Evolutionary conservation across 1,284 basidiomycete genomes (phyloP).

Genomic region (Ceratobasidium sp.): DNA sequence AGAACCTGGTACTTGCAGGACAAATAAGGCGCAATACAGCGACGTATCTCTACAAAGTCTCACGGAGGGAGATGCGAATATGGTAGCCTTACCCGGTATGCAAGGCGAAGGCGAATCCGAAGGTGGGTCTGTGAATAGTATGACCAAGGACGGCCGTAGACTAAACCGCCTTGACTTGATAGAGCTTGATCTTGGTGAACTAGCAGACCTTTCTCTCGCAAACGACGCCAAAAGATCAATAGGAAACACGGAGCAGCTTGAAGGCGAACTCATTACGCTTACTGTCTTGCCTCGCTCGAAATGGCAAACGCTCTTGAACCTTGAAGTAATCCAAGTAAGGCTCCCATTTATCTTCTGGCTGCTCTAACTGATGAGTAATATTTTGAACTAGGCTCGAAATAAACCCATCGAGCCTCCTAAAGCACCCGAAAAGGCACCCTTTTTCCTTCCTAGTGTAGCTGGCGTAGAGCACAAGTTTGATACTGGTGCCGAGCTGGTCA

Average conservation of each 20-base stretch:
- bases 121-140: slow-evolving; percentile 53
- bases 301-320: slow-evolving; percentile 96
- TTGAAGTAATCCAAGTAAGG: slow-evolving; percentile 90
- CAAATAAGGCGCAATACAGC: slow-evolving; percentile 92
- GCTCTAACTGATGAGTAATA: slow-evolving; percentile 38
- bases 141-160: slow-evolving; percentile 34
- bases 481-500: slow-evolving; percentile 51
- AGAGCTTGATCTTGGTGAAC: slow-evolving; percentile 65
- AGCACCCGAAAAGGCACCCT: slow-evolving; percentile 93
- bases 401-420: slow-evolving; percentile 97
- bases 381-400: slow-evolving; percentile 76
- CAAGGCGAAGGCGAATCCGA: slow-evolving; percentile 80
- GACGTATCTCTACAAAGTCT: slow-evolving; percentile 85
- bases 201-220: slow-evolving; percentile 61
- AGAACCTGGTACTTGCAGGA: slow-evolving; percentile 67
- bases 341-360: neutral
- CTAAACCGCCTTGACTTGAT: slow-evolving; percentile 45
- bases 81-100: slow-evolving; percentile 80
- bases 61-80: slow-evolving; percentile 67
- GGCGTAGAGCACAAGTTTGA: slow-evolving; percentile 85
- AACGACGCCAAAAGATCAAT: slow-evolving; percentile 50
- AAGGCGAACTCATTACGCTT: slow-evolving; percentile 87
- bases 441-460: slow-evolving; percentile 92
- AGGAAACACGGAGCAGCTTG: slow-evolving; percentile 72
- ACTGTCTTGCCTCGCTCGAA: slow-evolving; percentile 90